phyloP scores from a whole-genome alignment of 148 eudicot genomes.

The Spergularia bocconei region DNA sequence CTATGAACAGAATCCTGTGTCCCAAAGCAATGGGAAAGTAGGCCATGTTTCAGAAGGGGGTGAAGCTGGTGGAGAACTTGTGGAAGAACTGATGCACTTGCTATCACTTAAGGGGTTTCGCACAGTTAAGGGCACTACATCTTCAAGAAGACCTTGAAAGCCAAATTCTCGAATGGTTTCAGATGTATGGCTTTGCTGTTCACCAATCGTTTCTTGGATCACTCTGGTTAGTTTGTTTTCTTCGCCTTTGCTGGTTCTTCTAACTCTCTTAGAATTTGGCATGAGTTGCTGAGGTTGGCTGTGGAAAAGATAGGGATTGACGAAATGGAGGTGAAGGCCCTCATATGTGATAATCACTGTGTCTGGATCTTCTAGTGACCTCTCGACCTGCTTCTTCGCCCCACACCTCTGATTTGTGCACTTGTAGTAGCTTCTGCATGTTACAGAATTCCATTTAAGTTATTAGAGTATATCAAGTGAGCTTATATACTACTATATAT shows the following conservation, averaged over 20 bases:
- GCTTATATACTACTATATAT: too few species aligned
- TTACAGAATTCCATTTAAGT: too few species aligned
- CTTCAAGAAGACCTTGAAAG: slow-evolving; percentile 68
- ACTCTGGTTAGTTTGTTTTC: slow-evolving; percentile 6
- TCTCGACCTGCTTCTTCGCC: slow-evolving; percentile 89
- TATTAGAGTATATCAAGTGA: too few species aligned
- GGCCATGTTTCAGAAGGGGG: neutral
- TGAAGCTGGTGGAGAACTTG: neutral
- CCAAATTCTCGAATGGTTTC: neutral
- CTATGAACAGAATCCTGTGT: too few species aligned
- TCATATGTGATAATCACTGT: slow-evolving; percentile 76
- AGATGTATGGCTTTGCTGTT: neutral
- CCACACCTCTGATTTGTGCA: slow-evolving; percentile 84
- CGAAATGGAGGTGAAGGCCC: slow-evolving; percentile 82
- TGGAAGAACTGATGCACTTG: neutral
- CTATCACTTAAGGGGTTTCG: slow-evolving; percentile 37
- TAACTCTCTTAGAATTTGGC: slow-evolving; percentile 47
- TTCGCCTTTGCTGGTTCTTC: slow-evolving; percentile 17
- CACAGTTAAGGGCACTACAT: slow-evolving; percentile 56
- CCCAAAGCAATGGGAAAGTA: neutral
- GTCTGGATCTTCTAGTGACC: slow-evolving; percentile 63
- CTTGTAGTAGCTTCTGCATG: slow-evolving; percentile 80
- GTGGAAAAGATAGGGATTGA: slow-evolving; percentile 46
- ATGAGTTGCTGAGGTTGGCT: slow-evolving; percentile 14
- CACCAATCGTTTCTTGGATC: neutral